Conservation (phyloP, 1,284 basidiomycete species). For the Heliocybe sulcata region DNA sequence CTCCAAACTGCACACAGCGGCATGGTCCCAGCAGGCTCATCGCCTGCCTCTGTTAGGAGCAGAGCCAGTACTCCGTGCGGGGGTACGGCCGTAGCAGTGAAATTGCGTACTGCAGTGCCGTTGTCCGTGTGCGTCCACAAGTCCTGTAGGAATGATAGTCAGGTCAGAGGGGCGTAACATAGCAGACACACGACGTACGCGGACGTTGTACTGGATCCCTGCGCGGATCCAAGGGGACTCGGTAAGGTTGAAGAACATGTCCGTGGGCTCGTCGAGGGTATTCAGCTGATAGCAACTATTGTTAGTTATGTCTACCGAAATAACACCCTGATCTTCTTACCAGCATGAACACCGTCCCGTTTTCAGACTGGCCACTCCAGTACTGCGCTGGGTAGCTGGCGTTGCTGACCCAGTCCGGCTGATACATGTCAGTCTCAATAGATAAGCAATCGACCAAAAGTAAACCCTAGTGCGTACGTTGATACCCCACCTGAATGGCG, state of each 20-base stretch:
- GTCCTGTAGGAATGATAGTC: conserved; percentile 32
- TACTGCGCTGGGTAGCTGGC: conserved; percentile 40
- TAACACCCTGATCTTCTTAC: conserved; percentile 14
- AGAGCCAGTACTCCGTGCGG: conserved; percentile 66
- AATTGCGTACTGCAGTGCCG: conserved; percentile 55
- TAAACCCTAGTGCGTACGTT: conserved; percentile 29
- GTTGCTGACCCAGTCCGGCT: conserved; percentile 44
- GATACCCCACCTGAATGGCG: conserved; percentile 39
- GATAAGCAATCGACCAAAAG: neutral
- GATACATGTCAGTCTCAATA: neutral
- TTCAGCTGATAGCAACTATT: conserved; percentile 23
- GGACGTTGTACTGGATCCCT: conserved; percentile 52
- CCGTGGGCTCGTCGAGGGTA: conserved; percentile 40
- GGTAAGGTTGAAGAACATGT: conserved; percentile 56
- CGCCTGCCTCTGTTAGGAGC: conserved; percentile 54
- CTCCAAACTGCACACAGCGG: conserved; percentile 16
- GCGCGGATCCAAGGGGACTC: conserved; percentile 67
- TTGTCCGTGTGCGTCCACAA: conserved; percentile 65
- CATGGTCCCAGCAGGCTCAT: conserved; percentile 47
- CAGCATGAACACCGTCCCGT: conserved; percentile 39
- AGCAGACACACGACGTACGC: conserved; percentile 29
- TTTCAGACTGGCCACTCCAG: conserved; percentile 43
- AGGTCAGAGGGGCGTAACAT: neutral
- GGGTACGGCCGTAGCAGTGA: conserved; percentile 51
- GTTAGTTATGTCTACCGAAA: neutral